Evolutionary conservation across 345 rosid species (phyloP).

Genomic region (Fremontodendron californicum): DNA sequence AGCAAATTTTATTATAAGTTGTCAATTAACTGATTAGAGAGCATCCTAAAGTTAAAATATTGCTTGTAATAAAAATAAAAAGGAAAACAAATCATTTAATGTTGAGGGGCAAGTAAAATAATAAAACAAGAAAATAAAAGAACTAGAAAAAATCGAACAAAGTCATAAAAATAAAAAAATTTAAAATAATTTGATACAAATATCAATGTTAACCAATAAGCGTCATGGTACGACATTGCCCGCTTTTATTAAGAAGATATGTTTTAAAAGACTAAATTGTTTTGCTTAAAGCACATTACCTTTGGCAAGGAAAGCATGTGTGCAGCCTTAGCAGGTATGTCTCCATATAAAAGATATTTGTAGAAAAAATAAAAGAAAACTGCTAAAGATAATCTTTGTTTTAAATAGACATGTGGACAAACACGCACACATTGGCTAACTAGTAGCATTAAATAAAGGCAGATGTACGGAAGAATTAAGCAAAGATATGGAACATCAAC

Average conservation of each 20-base stretch:
- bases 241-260: not conserved
- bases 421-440: not conserved
- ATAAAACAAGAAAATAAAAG: too few relatives aligned
- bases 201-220: too few relatives aligned
- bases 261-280: not conserved
- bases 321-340: conserved; percentile 79
- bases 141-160: conserved; percentile 76
- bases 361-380: not conserved
- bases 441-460: not conserved
- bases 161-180: conserved; percentile 6
- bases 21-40: conserved; percentile 55
- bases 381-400: not conserved
- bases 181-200: not conserved
- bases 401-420: not conserved
- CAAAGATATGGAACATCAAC: conserved; percentile 29
- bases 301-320: conserved; percentile 83
- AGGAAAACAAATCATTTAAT: not conserved
- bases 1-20: too few relatives aligned
- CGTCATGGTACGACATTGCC: not conserved
- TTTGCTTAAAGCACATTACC: conserved; percentile 36
- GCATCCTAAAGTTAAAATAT: conserved; percentile 35
- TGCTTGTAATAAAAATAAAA: conserved; percentile 8
- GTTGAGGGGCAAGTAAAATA: conserved; percentile 8
- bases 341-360: conserved; percentile 92
- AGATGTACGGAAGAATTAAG: not conserved